Conservation (phyloP, 805 yeast species). For the Jamesozyma piceae region DNA sequence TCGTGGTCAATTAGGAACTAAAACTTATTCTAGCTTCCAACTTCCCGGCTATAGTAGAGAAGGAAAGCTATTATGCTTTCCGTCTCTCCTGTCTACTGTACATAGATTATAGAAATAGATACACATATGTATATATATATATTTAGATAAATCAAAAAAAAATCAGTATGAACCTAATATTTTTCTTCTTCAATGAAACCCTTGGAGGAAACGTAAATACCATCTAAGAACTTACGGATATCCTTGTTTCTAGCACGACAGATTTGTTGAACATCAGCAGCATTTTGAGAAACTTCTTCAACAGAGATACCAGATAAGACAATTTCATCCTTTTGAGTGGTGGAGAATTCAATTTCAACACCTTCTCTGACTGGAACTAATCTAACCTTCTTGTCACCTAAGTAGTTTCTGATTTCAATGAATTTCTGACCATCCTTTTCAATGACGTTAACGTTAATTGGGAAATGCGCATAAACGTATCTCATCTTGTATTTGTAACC, state of each 20-base stretch:
- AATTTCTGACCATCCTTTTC: conserved; percentile 60
- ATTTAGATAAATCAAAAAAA: conserved; percentile 36
- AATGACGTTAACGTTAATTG: conserved; percentile 91
- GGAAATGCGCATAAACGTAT: conserved; percentile 99
- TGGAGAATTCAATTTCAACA: conserved; percentile 73
- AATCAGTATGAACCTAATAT: conserved; percentile 9
- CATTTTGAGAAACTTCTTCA: conserved; percentile 96
- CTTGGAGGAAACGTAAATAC: conserved; percentile 97
- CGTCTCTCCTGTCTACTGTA: neutral
- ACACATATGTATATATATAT: neutral
- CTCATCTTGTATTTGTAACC: conserved; percentile 99
- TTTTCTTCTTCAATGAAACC: conserved; percentile 72
- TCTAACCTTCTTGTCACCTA: conserved; percentile 98
- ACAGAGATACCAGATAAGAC: conserved; percentile 58
- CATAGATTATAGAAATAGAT: conserved; percentile 1
- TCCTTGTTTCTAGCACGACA: conserved; percentile 99
- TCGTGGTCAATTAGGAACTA: neutral
- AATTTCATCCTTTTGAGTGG: conserved; percentile 89
- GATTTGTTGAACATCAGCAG: conserved; percentile 96
- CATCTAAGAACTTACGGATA: conserved; percentile 99
- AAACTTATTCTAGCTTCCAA: neutral
- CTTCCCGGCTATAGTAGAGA: neutral
- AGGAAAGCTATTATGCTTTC: neutral
- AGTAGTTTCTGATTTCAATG: conserved; percentile 97
- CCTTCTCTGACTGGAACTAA: conserved; percentile 78